Evolutionary conservation across 257 asterid species (phyloP).

Genomic region (Lantana camara): DNA sequence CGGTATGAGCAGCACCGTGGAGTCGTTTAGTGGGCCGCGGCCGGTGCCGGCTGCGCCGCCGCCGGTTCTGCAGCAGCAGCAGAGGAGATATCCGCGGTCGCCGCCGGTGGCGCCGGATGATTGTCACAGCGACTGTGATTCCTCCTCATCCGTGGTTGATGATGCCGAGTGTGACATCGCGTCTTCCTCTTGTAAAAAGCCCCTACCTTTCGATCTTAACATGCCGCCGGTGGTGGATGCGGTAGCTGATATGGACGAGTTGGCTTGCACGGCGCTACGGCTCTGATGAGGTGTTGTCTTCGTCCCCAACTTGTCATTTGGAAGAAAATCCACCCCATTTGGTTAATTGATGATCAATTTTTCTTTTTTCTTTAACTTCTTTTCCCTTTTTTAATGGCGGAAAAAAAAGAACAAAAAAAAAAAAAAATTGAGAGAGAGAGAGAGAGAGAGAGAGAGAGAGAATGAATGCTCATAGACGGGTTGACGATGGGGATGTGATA

Average conservation of each 20-base stretch:
- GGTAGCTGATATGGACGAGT: conserved; percentile 33
- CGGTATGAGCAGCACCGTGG: conserved; percentile 82
- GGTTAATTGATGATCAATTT: conserved; percentile 33
- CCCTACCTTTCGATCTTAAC: conserved; percentile 53
- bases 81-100: conserved; percentile 44
- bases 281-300: conserved; percentile 36
- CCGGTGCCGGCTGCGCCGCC: conserved; percentile 31
- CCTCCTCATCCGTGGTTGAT: conserved; percentile 69
- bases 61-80: conserved; percentile 11
- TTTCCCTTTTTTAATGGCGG: conserved; percentile 9
- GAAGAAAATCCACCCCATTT: conserved; percentile 28
- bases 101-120: conserved; percentile 56
- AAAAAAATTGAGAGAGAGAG: conserved; percentile 2
- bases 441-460: no score
- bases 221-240: conserved; percentile 40
- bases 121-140: conserved; percentile 65
- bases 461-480: conserved; percentile 35
- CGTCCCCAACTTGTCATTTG: conserved; percentile 17
- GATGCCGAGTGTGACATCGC: conserved; percentile 48
- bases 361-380: not conserved
- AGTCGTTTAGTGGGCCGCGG: conserved; percentile 69
- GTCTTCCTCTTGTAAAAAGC: conserved; percentile 45
- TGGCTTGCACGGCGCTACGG: conserved; percentile 46
- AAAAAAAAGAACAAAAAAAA: conserved; percentile 1
- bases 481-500: conserved; percentile 27